Conservation (phyloP, 257 asterid genomes). For the Solanum rostratum region DNA sequence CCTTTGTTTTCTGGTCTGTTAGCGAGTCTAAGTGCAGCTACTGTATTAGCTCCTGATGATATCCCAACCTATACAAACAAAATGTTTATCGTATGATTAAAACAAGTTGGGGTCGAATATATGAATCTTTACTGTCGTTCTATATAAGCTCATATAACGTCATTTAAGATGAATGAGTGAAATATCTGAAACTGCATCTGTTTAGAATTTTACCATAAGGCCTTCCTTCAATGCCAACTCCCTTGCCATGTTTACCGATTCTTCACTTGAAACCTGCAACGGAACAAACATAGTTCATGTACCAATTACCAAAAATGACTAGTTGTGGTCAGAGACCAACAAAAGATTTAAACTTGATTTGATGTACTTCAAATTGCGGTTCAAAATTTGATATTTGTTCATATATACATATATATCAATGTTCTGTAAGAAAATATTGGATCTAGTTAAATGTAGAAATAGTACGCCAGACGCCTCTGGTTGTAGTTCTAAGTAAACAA, state of each 20-base stretch:
- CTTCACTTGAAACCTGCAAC: constrained; percentile 87
- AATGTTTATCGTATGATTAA: background rate
- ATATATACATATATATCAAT: background rate
- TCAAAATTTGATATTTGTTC: too few relatives aligned
- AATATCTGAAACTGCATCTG: background rate
- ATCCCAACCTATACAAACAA: constrained; percentile 64
- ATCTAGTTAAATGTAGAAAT: background rate
- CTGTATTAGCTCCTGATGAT: constrained; percentile 96
- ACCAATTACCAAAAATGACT: background rate
- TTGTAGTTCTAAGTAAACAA: background rate
- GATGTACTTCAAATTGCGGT: background rate
- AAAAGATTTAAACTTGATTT: background rate
- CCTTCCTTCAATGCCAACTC: constrained; percentile 87
- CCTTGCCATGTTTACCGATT: constrained; percentile 84
- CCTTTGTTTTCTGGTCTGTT: constrained; percentile 82
- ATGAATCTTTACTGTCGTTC: background rate
- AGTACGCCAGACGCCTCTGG: background rate
- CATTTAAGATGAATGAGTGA: background rate
- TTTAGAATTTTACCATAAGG: constrained; percentile 41
- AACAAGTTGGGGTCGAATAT: background rate
- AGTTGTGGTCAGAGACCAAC: background rate
- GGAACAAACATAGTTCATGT: background rate
- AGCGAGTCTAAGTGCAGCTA: constrained; percentile 84
- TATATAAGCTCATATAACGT: background rate
- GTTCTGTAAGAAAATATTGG: background rate